Base-by-base conservation (phyloP, 495 filamentous ascomycete genomes). In the Neurospora sp. region DNA sequence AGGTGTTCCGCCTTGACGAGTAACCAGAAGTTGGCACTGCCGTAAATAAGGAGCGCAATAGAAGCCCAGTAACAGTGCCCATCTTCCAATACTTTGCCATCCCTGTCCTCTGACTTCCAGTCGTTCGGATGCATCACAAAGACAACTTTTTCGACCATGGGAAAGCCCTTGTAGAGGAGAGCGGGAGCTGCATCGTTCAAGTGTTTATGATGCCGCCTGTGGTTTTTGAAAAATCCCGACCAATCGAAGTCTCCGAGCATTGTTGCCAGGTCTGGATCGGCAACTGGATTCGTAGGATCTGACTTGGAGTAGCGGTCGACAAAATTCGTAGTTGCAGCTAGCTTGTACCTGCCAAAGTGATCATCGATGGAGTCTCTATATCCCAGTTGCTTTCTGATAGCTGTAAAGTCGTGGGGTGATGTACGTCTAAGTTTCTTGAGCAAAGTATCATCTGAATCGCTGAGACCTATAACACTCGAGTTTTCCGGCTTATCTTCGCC, bases 1-100 rank as follows among this genome's bases (percentile, higher is more conserved):
- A 78, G 73, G 69, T 81, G 79, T 59, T 80, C 77, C 5, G 79
- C 78, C 41, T 81, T 81, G 73, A 81, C 76, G 6, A 73, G 72
- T 7, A 77, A 40, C 79, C 79, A 81, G 37, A 31, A 66, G 48
- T 39, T 40, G 16, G 74, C 23, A 10, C 44, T 75, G 31, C 79
- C 79, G 46, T 75, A 78, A 11, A 78, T 1, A 3, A 77, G 59
- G 1, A 78, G 46, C 23, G 77, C 75, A 1, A 76, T 10, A 10
- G 78, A 20, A 20, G 69, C 31, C 75, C 74, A 76, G 72, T 76
- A 75, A 72, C 78, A 79, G n/a, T 75, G 35, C 8, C 76, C 70
- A 39, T 71, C 48, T 12, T 46, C 42, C 14, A 74, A 74, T 54
- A 31, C 39, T 40, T 76, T 74, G 8, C 72, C 41, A 23, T 75